A percentile compares a stretch with the other conserved stretches of the same genome.
Evolutionary conservation across 2,329 filamentous ascomycete species (phyloP).

Genomic region (Periconia macrospinosa): DNA sequence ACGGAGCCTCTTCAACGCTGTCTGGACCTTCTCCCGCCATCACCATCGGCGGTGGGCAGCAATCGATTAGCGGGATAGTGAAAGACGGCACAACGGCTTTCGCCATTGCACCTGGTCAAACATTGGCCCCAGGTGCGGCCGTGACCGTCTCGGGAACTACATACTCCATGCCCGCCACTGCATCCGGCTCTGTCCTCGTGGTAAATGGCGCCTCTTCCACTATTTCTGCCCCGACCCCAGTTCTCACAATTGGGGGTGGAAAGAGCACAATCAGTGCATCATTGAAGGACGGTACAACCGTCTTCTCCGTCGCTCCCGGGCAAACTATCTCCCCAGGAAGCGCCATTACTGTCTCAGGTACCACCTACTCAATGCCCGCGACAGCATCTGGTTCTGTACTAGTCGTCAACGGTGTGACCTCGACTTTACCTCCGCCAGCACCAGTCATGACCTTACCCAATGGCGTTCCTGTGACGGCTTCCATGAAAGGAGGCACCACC

Average conservation of each 20-base stretch:
- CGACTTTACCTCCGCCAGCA: constrained; percentile 23
- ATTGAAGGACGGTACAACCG: constrained; percentile 12
- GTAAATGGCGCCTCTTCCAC: constrained; percentile 5
- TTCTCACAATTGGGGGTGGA: constrained; percentile 9
- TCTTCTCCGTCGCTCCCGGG: constrained; percentile 19
- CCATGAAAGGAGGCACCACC: constrained; percentile 2
- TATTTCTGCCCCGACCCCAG: constrained; percentile 1
- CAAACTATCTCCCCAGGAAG: constrained; percentile 32
- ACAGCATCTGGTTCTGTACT: constrained; percentile 31
- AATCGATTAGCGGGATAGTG: constrained; percentile 3
- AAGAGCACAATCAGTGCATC: not conserved
- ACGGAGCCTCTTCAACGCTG: constrained; percentile 29
- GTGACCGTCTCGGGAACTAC: constrained; percentile 10
- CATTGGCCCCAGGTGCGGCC: constrained; percentile 2
- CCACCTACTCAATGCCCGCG: constrained; percentile 27
- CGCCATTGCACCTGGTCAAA: constrained; percentile 3
- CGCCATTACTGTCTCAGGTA: constrained; percentile 29
- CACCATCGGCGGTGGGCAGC: not conserved
- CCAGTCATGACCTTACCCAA: constrained; percentile 1
- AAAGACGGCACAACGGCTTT: constrained; percentile 4
- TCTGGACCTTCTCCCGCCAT: not conserved
- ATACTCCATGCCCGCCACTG: constrained; percentile 2
- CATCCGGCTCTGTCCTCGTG: constrained; percentile 7
- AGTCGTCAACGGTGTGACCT: constrained; percentile 37
- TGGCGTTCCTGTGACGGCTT: constrained; percentile 9